phyloP scores from a whole-genome alignment of 2,329 filamentous ascomycete species.

The Arthrinium phaeospermum region DNA sequence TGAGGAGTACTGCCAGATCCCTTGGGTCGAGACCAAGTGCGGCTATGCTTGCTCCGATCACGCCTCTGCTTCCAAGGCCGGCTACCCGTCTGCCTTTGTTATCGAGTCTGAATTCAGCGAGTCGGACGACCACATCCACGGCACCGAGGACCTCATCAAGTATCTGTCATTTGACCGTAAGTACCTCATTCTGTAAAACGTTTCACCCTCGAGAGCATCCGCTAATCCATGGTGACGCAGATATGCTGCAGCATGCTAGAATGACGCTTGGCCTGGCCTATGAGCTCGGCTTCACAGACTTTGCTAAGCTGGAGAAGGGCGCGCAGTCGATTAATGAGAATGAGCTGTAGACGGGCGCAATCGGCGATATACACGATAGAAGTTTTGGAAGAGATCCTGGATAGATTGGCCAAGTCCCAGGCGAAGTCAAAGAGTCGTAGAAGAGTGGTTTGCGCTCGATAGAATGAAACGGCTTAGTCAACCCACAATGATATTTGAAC shows the following conservation, averaged over 20 bases:
- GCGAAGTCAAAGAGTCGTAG: too few relatives aligned
- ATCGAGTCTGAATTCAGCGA: constrained; percentile 75
- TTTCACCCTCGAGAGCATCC: not conserved
- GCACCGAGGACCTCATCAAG: constrained; percentile 72
- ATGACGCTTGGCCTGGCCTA: constrained; percentile 84
- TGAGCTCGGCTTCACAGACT: constrained; percentile 80
- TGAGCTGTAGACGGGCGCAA: constrained; percentile 40
- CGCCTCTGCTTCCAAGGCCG: constrained; percentile 74
- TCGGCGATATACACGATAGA: not conserved
- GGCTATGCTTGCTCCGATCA: constrained; percentile 85
- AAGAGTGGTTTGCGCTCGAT: not conserved
- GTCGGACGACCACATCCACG: constrained; percentile 72
- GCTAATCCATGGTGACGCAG: not conserved
- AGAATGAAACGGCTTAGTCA: not conserved
- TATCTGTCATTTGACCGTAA: constrained; percentile 75
- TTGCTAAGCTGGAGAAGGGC: constrained; percentile 51
- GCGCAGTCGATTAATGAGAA: constrained; percentile 41
- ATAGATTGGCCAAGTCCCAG: not conserved
- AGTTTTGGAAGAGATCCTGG: not conserved
- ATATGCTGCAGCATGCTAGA: constrained; percentile 90
- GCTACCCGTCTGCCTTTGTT: constrained; percentile 77
- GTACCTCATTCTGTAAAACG: not conserved
- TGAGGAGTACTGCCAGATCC: constrained; percentile 85
- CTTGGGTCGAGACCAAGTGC: constrained; percentile 85
- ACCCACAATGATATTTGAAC: not conserved